Evolutionary conservation across 345 rosid genomes (phyloP), one percentile per base, ranked within the genome.

Genomic region (Gossypium herbaceum): DNA sequence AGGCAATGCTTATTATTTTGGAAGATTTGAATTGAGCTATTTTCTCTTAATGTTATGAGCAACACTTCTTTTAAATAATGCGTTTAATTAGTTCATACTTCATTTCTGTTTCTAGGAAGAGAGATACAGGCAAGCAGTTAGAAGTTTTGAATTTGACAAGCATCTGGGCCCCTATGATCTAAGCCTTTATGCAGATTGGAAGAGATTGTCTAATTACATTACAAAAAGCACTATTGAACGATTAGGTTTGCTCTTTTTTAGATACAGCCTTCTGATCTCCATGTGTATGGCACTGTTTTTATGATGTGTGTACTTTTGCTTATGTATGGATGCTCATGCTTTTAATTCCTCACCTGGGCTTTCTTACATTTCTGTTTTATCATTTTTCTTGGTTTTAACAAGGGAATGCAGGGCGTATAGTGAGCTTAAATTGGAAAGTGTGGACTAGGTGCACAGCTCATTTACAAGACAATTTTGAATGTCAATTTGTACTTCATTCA

Each of bases 101-200:
- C 34, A 12, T 54, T 43, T 77, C 58, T 67, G 50, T 17, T 70
- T 60, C 54, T 79, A 92, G 98, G 97, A 85, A 82, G 93, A 86
- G 83, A 90, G 93, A 79, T 94, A 82, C 85, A 75, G 82, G 27
- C 88, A 79, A 78, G 90, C 94, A 68, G 94, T 92, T 57, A 81
- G 56, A 82, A 77, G 68, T 73, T 82, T 91, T 83, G 98, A 94
- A 85, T 92, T 94, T 60, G 94, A 94, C 81, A 83, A 84, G 45
- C 76, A 88, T 77, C 93, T 92, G 75, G 97, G 97, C 76, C 95
- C 98, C 52, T 92, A 89, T 82, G 82, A 86, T 81, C 79, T 83
- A 66, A 90, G 75, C 69, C 94, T 80, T 19, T 85, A 87, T 80
- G 91, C 85, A 39, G 92, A 86, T 20, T 94, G 98, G 96, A 92